A percentile compares a stretch with the other conserved stretches of the same genome.
These are phyloP conservation scores for Pyrenochaeta sp. DNA, from an alignment of 2,329 filamentous ascomycete species.

Conservation along the genomic window DNA sequence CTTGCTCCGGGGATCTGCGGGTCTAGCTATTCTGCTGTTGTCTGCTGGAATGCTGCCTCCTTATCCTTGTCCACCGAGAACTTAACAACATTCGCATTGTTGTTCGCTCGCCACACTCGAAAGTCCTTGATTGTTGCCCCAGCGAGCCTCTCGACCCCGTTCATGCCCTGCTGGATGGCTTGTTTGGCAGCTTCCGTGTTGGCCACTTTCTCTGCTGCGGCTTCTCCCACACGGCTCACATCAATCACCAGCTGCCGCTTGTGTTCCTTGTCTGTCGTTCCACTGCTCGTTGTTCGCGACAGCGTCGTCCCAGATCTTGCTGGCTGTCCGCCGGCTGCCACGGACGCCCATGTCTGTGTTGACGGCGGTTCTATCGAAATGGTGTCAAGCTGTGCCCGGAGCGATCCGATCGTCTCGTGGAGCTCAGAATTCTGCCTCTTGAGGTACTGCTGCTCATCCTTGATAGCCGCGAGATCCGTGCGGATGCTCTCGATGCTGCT, in stretches of 20 bases:
- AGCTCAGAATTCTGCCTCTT: not conserved
- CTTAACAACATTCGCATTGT: too few relatives aligned
- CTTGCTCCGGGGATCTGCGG: too few relatives aligned
- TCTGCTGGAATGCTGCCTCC: too few relatives aligned
- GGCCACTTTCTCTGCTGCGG: conserved; percentile 5
- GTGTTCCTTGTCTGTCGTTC: not conserved
- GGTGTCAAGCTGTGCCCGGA: conserved; percentile 11
- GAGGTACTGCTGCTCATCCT: conserved; percentile 1
- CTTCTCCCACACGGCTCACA: conserved; percentile 2
- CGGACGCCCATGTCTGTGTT: conserved; percentile 10
- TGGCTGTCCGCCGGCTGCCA: not conserved
- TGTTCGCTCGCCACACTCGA: not conserved
- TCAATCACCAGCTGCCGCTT: conserved; percentile 9
- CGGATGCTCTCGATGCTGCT: not conserved
- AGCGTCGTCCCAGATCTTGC: not conserved
- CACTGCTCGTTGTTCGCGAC: not conserved
- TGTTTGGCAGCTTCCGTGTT: conserved; percentile 7
- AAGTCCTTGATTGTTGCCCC: not conserved
- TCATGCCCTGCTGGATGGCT: conserved; percentile 10
- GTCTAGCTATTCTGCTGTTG: too few relatives aligned
- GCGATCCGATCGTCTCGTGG: not conserved
- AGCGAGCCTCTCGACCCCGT: not conserved
- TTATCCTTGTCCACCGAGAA: too few relatives aligned
- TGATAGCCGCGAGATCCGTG: not conserved
- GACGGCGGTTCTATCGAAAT: conserved; percentile 4